Evolutionary conservation across 2,329 filamentous ascomycete genomes (phyloP).

Genomic region (Diaporthe humulicola): DNA sequence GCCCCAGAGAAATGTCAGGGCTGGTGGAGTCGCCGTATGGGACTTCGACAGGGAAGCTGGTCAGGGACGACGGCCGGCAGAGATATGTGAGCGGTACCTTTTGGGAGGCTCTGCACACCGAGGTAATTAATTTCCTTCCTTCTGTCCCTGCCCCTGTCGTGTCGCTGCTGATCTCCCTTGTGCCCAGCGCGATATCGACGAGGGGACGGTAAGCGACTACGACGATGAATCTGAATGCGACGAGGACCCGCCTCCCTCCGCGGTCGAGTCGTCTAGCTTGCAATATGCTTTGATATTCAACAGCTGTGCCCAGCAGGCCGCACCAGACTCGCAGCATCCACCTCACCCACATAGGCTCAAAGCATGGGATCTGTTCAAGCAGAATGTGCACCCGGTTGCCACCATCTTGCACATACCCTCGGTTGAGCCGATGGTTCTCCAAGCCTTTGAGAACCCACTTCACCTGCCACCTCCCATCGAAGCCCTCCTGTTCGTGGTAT

Average conservation of each 20-base stretch:
- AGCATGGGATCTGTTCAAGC: background rate
- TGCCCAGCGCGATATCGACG: background rate
- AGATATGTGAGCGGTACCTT: constrained; percentile 15
- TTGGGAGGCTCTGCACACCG: constrained; percentile 18
- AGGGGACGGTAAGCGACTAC: background rate
- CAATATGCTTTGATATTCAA: constrained; percentile 11
- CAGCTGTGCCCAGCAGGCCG: background rate
- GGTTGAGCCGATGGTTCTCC: constrained; percentile 7
- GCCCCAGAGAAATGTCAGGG: background rate
- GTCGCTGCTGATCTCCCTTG: background rate
- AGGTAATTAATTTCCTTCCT: background rate
- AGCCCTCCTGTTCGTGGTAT: constrained; percentile 59
- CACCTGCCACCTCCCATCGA: constrained; percentile 52
- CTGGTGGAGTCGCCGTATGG: constrained; percentile 14
- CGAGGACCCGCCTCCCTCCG: background rate
- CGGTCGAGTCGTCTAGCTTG: background rate
- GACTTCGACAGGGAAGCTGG: constrained; percentile 5
- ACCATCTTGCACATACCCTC: constrained; percentile 20
- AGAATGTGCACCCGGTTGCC: background rate
- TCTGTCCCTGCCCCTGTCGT: background rate
- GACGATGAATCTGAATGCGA: constrained; percentile 1
- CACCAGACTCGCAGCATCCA: background rate
- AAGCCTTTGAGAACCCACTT: constrained; percentile 6
- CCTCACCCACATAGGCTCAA: background rate
- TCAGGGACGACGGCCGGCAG: constrained; percentile 12